Base-by-base conservation (phyloP, 768 basidiomycete genomes). In the Pisolithus microcarpus region DNA sequence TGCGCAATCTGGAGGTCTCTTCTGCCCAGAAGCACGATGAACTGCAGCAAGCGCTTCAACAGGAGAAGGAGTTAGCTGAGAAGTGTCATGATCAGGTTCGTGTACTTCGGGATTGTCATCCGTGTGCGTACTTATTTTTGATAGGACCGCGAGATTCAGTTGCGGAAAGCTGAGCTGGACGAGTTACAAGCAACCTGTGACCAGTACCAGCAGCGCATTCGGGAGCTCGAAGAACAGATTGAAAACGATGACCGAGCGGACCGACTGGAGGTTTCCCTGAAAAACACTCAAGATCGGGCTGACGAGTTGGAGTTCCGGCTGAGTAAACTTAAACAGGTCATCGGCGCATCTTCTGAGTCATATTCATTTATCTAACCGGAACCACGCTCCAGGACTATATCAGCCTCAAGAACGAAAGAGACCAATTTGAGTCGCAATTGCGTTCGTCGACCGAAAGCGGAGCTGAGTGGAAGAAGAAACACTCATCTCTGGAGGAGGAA, bases 231-330 rank as follows among this genome's bases (percentile, higher is more conserved):
- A 59, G 89, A 91, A 54, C 85, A 88, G 56, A 83, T 92, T 19
- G 81, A 91, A 64, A 83, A 79, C 53, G 89, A 92, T 61, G 87
- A 91, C 65, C 82, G 86, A 38, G 81, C 82, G 15, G 89, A 90
- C 55, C 75, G 76, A 39, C 68, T 91, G 23, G 88, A 91, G 62
- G 69, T 70, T 42, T 84, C 84, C 7, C 69, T 92, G 43, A 84
- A 83, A 61, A 82, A 89, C 59, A 84, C 84, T 23, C 87, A 89
- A 59, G 81, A 91, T 59, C 84, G 84, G 49, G 85, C 85, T 5
- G 88, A 87, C 52, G 87, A 90, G 61, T 75, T 91, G 8, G 89
- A 91, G 58, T 86, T 89, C 59, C 87, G 87, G 60, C 70, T 92
- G 18, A 81, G 84, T 11, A 88, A 85, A 61, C 69, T 85, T 38